Conservation (phyloP, 805 yeast species). For the Pichia gijzeniarum region DNA sequence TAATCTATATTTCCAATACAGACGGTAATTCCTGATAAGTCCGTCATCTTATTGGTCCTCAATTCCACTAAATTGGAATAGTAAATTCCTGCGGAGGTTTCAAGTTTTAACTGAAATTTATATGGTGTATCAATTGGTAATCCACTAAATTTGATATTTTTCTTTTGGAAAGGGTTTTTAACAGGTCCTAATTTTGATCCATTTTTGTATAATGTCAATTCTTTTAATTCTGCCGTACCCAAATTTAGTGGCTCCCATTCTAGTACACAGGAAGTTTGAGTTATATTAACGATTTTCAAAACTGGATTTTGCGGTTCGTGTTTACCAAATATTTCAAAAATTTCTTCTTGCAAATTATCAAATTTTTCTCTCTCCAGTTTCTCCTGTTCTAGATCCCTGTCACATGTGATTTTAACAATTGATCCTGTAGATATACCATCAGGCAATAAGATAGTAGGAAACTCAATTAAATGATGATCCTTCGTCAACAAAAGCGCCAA, state of each 20-base stretch:
- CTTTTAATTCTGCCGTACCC: conserved; percentile 76
- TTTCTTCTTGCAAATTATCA: conserved; percentile 61
- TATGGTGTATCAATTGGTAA: conserved; percentile 80
- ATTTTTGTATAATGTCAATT: conserved; percentile 72
- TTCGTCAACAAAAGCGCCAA: conserved; percentile 83
- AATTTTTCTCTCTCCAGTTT: conserved; percentile 51
- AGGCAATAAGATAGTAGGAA: conserved; percentile 91
- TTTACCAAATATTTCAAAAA: conserved; percentile 65
- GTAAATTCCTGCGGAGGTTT: conserved; percentile 86
- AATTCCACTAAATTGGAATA: conserved; percentile 61
- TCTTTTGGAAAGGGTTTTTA: conserved; percentile 73
- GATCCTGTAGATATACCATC: conserved; percentile 90
- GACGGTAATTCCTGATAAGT: conserved; percentile 83
- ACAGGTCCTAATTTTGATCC: conserved; percentile 68
- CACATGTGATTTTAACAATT: conserved; percentile 78
- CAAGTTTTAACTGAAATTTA: conserved; percentile 70
- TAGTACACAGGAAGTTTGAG: conserved; percentile 91
- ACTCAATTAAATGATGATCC: conserved; percentile 88
- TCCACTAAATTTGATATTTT: conserved; percentile 84
- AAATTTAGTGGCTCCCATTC: conserved; percentile 87
- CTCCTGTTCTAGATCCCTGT: conserved; percentile 67
- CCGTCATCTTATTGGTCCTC: conserved; percentile 93
- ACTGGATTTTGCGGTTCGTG: conserved; percentile 66
- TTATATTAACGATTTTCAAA: conserved; percentile 64
- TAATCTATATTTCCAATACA: conserved; percentile 78